Percentiles rank a stretch among this genome's conserved stretches.
Evolutionary conservation across 129 eudicot genomes (phyloP).

Genomic region (Helianthus annuus): DNA sequence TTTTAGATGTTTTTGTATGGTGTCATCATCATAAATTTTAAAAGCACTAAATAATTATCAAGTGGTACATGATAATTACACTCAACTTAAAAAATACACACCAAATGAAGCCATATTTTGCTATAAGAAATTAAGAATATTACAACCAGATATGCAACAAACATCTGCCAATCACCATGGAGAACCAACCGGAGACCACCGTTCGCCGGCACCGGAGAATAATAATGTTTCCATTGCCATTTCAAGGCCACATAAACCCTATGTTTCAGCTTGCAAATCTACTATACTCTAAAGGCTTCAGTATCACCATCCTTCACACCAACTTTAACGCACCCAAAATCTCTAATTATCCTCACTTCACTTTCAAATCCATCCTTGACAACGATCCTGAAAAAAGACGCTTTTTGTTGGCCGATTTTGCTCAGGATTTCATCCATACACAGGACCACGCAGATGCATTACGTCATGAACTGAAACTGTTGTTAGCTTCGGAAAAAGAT

Average conservation of each 20-base stretch:
- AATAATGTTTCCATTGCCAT: conserved; percentile 40
- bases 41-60: no score
- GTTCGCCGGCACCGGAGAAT: conserved; percentile 16
- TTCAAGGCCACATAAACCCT: conserved; percentile 51
- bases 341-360: conserved; percentile 40
- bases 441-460: conserved; percentile 35
- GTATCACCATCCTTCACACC: conserved; percentile 37
- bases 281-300: conserved; percentile 44
- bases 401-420: conserved; percentile 23
- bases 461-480: conserved; percentile 22
- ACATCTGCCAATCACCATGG: background rate
- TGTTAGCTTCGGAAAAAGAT: conserved; percentile 23
- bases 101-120: background rate
- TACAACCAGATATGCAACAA: background rate
- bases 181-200: background rate
- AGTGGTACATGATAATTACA: no score
- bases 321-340: conserved; percentile 36
- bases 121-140: background rate
- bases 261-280: conserved; percentile 48
- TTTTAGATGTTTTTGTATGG: background rate
- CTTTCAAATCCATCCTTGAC: conserved; percentile 35
- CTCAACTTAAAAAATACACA: background rate
- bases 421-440: conserved; percentile 28
- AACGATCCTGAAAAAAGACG: background rate
- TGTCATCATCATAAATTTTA: background rate